phyloP scores from a whole-genome alignment of 2,329 filamentous ascomycete species.

The Xylariaceae sp. region DNA sequence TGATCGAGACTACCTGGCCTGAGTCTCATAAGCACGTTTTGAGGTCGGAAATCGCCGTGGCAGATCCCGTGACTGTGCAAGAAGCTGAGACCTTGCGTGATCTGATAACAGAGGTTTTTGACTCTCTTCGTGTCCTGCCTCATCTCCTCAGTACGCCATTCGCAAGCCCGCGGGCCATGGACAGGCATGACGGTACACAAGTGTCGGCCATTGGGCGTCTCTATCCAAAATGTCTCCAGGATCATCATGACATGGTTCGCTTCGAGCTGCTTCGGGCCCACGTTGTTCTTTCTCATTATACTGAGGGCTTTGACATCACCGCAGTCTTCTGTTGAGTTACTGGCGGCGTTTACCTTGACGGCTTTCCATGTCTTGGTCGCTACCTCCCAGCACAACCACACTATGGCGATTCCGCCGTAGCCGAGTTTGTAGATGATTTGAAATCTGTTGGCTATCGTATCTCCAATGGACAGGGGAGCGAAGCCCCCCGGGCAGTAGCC shows the following conservation, averaged over 20 bases:
- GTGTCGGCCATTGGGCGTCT: conserved; percentile 18
- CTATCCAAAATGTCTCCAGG: conserved; percentile 13
- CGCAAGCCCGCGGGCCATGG: conserved; percentile 4
- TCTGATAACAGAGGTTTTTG: conserved; percentile 11
- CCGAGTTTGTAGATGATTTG: conserved; percentile 19
- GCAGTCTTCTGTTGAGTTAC: conserved; percentile 5
- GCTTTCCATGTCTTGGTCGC: conserved; percentile 16
- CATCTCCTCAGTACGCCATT: conserved; percentile 9
- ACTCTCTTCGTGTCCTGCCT: neutral
- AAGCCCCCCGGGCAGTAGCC: neutral
- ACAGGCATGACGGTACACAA: conserved; percentile 19
- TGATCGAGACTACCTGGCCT: conserved; percentile 7
- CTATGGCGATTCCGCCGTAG: conserved; percentile 15
- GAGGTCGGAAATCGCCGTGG: conserved; percentile 16
- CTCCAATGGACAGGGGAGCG: neutral
- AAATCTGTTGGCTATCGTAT: conserved; percentile 7
- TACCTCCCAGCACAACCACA: conserved; percentile 21
- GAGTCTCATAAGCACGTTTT: conserved; percentile 17
- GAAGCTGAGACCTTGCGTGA: conserved; percentile 8
- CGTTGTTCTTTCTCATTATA: neutral
- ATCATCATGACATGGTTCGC: conserved; percentile 9
- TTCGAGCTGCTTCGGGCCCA: neutral
- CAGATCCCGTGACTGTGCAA: conserved; percentile 15
- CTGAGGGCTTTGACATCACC: conserved; percentile 6
- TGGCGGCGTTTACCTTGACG: conserved; percentile 15